Conservation (phyloP, 78 protist species). For the Ministeria vibrans region DNA sequence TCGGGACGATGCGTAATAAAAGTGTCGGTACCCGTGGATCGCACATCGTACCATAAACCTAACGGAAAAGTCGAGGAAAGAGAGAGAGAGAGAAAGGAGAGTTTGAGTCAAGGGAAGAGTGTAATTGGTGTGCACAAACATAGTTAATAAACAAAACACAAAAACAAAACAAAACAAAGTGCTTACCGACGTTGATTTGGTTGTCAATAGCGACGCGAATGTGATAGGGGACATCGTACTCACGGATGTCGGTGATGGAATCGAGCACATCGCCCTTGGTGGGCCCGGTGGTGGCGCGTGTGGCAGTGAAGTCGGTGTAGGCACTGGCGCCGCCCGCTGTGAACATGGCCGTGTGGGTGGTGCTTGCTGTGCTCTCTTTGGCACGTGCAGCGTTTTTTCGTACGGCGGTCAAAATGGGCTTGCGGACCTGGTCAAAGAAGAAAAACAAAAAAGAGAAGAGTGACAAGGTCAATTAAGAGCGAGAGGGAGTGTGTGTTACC, state of each 20-base stretch:
- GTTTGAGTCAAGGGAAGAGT: not conserved
- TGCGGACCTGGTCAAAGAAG: not conserved
- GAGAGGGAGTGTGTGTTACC: slow-evolving; percentile 5
- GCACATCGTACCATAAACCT: slow-evolving; percentile 62
- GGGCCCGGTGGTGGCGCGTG: not conserved
- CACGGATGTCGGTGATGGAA: slow-evolving; percentile 47
- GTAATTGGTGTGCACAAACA: not conserved
- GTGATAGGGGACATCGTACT: slow-evolving; percentile 95
- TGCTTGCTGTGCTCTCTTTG: not conserved
- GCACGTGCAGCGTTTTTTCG: not conserved
- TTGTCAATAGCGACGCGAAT: slow-evolving; percentile 87
- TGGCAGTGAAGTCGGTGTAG: not conserved
- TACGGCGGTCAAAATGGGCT: not conserved
- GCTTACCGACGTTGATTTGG: not conserved
- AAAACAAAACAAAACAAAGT: not conserved
- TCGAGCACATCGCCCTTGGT: not conserved
- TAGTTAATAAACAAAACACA: not conserved
- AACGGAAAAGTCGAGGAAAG: slow-evolving; percentile 6
- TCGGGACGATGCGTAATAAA: slow-evolving; percentile 14
- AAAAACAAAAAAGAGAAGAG: too few relatives aligned
- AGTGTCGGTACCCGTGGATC: too few relatives aligned
- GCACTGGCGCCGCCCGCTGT: not conserved
- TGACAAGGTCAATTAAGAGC: not conserved
- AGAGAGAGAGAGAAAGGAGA: not conserved
- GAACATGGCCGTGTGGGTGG: not conserved